Evolutionary conservation across 106 monocot species (phyloP).

Genomic region (Acorus gramineus): DNA sequence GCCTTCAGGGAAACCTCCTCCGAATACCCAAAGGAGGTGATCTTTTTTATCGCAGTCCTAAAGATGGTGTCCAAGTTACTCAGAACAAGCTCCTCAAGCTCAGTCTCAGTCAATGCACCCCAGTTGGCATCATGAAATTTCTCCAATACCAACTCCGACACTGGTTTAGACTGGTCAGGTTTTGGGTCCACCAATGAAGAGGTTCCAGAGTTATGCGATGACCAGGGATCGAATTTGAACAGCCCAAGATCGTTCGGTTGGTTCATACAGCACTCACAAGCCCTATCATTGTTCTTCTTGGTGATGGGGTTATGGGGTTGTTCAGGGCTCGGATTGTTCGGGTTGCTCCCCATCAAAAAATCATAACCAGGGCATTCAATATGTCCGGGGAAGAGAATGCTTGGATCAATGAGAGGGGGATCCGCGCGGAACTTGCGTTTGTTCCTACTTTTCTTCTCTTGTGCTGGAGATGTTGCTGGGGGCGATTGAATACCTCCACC

Average conservation of each 20-base stretch:
- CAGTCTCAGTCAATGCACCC: constrained; percentile 42
- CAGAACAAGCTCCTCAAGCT: constrained; percentile 65
- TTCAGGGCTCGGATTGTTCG: constrained; percentile 22
- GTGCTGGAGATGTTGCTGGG: neutral
- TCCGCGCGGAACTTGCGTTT: constrained; percentile 86
- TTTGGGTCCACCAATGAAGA: too few relatives aligned
- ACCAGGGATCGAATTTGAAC: too few relatives aligned
- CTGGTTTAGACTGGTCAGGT: constrained; percentile 5
- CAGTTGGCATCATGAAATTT: constrained; percentile 55
- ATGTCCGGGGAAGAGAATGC: constrained; percentile 11
- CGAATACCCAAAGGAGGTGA: constrained; percentile 50
- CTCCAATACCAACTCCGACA: constrained; percentile 23
- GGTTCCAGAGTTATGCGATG: too few relatives aligned
- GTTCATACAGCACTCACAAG: too few relatives aligned
- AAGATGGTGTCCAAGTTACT: constrained; percentile 49
- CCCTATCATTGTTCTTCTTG: too few relatives aligned
- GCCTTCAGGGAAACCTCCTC: constrained; percentile 53
- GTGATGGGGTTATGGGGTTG: neutral
- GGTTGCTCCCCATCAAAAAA: constrained; percentile 22
- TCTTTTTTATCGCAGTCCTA: constrained; percentile 43
- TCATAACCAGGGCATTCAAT: constrained; percentile 30
- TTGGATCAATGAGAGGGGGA: constrained; percentile 35
- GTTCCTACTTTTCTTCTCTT: constrained; percentile 63
- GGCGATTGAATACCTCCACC: too few relatives aligned
- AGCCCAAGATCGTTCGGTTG: too few relatives aligned